A percentile compares a stretch with the other conserved stretches of the same genome.
Evolutionary conservation across 495 filamentous ascomycete species (phyloP).

Genomic region (Lepidopterella palustris): DNA sequence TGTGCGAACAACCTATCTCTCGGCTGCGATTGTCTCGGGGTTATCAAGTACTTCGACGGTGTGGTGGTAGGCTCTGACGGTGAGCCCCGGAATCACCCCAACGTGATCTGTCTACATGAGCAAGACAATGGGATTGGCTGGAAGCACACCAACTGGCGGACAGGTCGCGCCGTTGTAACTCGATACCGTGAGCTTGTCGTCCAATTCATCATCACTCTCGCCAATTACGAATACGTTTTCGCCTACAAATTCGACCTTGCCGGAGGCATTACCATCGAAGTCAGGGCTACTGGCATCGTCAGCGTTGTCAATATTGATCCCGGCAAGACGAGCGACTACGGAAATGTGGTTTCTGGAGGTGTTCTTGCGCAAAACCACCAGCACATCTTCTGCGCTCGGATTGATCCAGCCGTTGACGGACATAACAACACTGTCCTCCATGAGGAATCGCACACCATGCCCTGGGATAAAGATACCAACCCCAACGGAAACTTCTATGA

Average conservation of each 20-base stretch:
- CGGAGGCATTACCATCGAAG: constrained; percentile 30
- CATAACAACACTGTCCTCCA: constrained; percentile 25
- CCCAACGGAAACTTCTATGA: constrained; percentile 31
- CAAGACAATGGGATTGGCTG: constrained; percentile 36
- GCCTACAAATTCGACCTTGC: constrained; percentile 30
- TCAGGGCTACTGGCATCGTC: constrained; percentile 35
- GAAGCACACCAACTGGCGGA: constrained; percentile 35
- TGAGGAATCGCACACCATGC: constrained; percentile 28
- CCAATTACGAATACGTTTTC: constrained; percentile 38
- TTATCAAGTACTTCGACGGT: constrained; percentile 32
- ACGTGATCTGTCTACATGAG: constrained; percentile 37
- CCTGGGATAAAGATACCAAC: constrained; percentile 21
- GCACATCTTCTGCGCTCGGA: constrained; percentile 32
- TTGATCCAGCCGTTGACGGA: constrained; percentile 33
- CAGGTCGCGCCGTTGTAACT: constrained; percentile 28
- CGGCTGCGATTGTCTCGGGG: constrained; percentile 36
- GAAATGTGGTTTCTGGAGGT: constrained; percentile 29
- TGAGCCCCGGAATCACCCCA: constrained; percentile 22
- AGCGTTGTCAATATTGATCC: constrained; percentile 30
- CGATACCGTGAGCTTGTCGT: constrained; percentile 32
- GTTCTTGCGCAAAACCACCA: constrained; percentile 33
- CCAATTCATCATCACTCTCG: constrained; percentile 35
- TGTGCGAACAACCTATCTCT: constrained; percentile 34
- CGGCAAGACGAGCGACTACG: constrained; percentile 29
- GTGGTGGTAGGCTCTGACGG: constrained; percentile 24